Evolutionary conservation across 495 filamentous ascomycete genomes (phyloP).

Genomic region (Copromyces sp.): DNA sequence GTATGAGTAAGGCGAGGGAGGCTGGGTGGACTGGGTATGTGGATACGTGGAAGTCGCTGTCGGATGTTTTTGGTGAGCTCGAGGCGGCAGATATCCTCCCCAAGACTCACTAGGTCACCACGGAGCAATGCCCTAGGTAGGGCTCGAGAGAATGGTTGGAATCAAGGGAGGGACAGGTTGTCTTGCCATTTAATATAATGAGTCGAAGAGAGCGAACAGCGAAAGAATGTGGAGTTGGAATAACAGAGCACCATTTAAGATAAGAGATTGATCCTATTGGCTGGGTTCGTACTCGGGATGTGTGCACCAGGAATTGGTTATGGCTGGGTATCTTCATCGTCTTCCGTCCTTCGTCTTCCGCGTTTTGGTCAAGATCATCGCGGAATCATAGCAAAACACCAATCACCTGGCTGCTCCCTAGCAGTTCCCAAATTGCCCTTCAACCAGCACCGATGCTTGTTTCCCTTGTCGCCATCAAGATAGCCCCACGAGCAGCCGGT

Average conservation of each 20-base stretch:
- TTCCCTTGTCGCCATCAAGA: conserved; percentile 26
- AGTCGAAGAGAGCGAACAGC: neutral
- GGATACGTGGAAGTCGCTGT: conserved; percentile 44
- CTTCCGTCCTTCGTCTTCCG: neutral
- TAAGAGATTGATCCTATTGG: neutral
- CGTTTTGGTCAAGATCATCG: conserved; percentile 1
- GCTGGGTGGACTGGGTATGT: conserved; percentile 33
- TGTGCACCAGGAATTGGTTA: neutral
- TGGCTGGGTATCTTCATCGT: neutral
- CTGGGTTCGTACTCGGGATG: neutral
- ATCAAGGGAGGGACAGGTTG: neutral
- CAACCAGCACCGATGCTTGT: conserved; percentile 32
- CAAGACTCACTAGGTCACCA: conserved; percentile 1
- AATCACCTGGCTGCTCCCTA: conserved; percentile 25
- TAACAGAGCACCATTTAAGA: neutral
- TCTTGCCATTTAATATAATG: neutral
- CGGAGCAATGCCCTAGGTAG: neutral
- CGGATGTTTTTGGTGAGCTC: conserved; percentile 36
- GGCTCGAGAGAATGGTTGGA: neutral
- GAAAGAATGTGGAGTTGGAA: neutral
- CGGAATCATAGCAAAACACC: conserved; percentile 33
- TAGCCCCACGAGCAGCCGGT: conserved; percentile 35
- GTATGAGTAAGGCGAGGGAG: conserved; percentile 50
- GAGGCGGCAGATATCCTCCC: conserved; percentile 29
- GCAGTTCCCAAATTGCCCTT: conserved; percentile 28